These are phyloP conservation scores for Colletotrichum simmondsii DNA, from an alignment of 2,329 filamentous ascomycete genomes.

Conservation along the genomic window DNA sequence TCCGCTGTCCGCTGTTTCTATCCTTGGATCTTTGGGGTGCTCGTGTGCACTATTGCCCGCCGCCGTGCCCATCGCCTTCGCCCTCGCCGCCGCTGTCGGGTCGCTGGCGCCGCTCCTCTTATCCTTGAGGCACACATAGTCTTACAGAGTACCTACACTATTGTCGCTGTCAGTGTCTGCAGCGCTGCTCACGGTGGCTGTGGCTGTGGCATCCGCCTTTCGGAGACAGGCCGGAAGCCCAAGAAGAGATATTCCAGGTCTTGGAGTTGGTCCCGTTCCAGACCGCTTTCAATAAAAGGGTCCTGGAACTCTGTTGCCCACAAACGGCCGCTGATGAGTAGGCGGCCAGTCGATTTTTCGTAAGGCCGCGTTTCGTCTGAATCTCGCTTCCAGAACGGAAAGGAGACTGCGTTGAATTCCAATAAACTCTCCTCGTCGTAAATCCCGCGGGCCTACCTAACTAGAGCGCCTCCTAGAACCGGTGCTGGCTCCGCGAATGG, in stretches of 20 bases:
- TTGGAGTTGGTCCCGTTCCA: conserved; percentile 3
- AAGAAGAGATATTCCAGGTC: background rate
- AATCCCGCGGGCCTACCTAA: background rate
- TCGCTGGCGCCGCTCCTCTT: too few species aligned
- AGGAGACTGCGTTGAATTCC: background rate
- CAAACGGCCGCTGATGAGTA: conserved; percentile 30
- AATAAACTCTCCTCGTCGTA: background rate
- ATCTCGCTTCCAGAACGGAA: background rate
- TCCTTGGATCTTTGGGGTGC: conserved; percentile 23
- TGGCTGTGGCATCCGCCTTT: conserved; percentile 21
- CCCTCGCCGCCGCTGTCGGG: background rate
- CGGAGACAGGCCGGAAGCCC: background rate
- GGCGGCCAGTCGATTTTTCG: background rate
- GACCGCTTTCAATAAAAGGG: conserved; percentile 20
- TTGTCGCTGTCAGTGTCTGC: background rate
- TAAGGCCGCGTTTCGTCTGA: conserved; percentile 24
- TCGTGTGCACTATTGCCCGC: conserved; percentile 11
- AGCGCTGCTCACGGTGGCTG: background rate
- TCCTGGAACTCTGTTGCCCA: conserved; percentile 14
- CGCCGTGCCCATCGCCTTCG: conserved; percentile 7
- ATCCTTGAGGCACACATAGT: too few species aligned
- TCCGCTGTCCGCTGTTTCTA: conserved; percentile 24
- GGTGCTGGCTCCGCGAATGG: conserved; percentile 5
- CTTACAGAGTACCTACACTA: background rate
- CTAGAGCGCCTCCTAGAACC: background rate